A percentile compares a stretch with the other conserved stretches of the same genome.
Evolutionary conservation across 2,329 filamentous ascomycete species (phyloP).

Genomic region (Purpureocillium lavendulum): DNA sequence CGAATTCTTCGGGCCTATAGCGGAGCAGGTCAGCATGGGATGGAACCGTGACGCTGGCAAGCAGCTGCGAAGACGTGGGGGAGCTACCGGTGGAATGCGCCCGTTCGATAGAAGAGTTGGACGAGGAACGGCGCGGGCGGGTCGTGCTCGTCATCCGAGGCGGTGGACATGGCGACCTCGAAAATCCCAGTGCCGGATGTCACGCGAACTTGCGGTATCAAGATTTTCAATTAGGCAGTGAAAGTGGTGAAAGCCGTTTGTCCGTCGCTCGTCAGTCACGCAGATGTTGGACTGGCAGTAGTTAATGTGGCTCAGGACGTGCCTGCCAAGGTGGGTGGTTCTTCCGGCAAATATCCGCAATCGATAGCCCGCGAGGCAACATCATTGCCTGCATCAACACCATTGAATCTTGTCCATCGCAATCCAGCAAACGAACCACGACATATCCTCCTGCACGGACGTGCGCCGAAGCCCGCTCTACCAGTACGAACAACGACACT

Average conservation of each 20-base stretch:
- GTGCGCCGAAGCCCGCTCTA: too few species aligned
- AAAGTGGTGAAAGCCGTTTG: too few species aligned
- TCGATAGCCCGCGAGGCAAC: slow-evolving; percentile 11
- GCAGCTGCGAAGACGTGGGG: neutral
- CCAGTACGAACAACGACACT: too few species aligned
- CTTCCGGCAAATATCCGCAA: slow-evolving; percentile 18
- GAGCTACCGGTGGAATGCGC: slow-evolving; percentile 59
- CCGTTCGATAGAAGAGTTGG: slow-evolving; percentile 73
- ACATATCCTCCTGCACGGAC: too few species aligned
- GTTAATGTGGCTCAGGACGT: too few species aligned
- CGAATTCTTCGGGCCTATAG: slow-evolving; percentile 63
- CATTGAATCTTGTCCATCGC: neutral
- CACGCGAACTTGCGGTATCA: too few species aligned
- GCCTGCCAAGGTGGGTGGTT: neutral
- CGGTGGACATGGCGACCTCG: slow-evolving; percentile 16
- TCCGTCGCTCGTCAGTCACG: too few species aligned
- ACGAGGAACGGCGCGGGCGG: slow-evolving; percentile 73
- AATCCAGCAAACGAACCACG: neutral
- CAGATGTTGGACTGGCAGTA: too few species aligned
- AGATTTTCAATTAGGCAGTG: too few species aligned
- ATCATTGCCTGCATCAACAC: neutral
- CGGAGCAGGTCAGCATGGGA: neutral
- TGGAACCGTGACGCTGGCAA: neutral
- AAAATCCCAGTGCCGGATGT: too few species aligned
- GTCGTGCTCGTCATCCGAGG: slow-evolving; percentile 48